These are phyloP conservation scores for Penicillium chermesinum DNA, from an alignment of 495 filamentous ascomycete genomes.

Conservation along the genomic window DNA sequence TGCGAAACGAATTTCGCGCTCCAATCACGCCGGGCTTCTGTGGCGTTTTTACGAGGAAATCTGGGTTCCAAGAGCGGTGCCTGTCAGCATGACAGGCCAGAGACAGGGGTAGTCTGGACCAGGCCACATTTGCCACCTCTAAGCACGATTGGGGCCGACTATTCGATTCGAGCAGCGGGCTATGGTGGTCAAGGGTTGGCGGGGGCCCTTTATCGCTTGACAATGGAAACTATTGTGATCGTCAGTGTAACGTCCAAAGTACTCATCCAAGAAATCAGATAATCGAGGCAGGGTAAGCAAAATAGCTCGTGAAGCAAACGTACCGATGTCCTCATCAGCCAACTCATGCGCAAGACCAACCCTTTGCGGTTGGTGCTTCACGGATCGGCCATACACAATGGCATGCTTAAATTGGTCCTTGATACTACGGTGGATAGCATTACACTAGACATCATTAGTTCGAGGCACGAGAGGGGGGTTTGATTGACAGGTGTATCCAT, in stretches of 20 bases:
- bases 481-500: constrained; percentile 30
- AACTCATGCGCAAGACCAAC: constrained; percentile 90
- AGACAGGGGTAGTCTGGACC: constrained; percentile 18
- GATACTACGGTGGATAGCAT: constrained; percentile 92
- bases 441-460: constrained; percentile 60
- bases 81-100: constrained; percentile 21
- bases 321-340: constrained; percentile 95
- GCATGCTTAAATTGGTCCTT: constrained; percentile 93
- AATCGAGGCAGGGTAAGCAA: no score
- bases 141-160: constrained; percentile 28
- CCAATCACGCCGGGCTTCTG: constrained; percentile 23
- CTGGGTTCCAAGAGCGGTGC: constrained; percentile 20
- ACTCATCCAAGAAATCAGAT: not conserved
- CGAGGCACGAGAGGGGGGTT: constrained; percentile 8
- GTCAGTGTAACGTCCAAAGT: constrained; percentile 4
- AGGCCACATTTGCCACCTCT: constrained; percentile 20
- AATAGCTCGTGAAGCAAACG: no score
- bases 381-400: constrained; percentile 93
- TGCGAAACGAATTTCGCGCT: constrained; percentile 31
- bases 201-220: constrained; percentile 69
- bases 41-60: constrained; percentile 28
- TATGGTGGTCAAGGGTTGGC: constrained; percentile 18
- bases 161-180: constrained; percentile 26
- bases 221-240: constrained; percentile 69
- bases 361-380: constrained; percentile 97